These are phyloP conservation scores for Rhynchospora pubera DNA, from an alignment of 176 grass and related monocot genomes.

Conservation along the genomic window DNA sequence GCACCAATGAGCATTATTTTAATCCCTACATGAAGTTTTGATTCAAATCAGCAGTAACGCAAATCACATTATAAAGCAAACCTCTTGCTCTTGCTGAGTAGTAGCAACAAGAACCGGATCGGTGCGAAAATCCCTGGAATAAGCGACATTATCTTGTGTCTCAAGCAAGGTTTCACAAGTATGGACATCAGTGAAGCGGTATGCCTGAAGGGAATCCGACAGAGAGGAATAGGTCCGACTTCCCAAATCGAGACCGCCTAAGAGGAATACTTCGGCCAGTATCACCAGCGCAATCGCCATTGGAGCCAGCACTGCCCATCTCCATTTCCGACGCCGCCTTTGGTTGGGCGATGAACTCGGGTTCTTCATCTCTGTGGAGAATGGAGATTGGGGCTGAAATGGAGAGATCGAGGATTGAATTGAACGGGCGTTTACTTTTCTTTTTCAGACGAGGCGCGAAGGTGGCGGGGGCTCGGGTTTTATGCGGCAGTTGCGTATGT, in stretches of 20 bases:
- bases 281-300: neutral
- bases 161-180: slow-evolving; percentile 14
- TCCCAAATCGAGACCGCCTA: slow-evolving; percentile 6
- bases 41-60: neutral
- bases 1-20: neutral
- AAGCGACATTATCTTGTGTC: neutral
- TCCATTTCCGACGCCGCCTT: slow-evolving; percentile 5
- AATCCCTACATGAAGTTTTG: neutral
- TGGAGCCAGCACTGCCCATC: neutral
- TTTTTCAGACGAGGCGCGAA: neutral
- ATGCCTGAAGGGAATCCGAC: neutral
- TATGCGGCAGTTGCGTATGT: neutral
- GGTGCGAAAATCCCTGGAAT: neutral
- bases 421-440: neutral
- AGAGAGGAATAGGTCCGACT: neutral
- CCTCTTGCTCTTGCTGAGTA: slow-evolving; percentile 16
- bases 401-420: neutral
- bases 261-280: neutral
- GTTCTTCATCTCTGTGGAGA: neutral
- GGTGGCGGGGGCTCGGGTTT: neutral
- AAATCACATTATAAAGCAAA: neutral
- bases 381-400: neutral
- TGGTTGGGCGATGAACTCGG: neutral
- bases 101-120: slow-evolving; percentile 36
- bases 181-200: neutral